phyloP scores from a whole-genome alignment of 495 filamentous ascomycete genomes.

The Aspergillus incahuasiensis region DNA sequence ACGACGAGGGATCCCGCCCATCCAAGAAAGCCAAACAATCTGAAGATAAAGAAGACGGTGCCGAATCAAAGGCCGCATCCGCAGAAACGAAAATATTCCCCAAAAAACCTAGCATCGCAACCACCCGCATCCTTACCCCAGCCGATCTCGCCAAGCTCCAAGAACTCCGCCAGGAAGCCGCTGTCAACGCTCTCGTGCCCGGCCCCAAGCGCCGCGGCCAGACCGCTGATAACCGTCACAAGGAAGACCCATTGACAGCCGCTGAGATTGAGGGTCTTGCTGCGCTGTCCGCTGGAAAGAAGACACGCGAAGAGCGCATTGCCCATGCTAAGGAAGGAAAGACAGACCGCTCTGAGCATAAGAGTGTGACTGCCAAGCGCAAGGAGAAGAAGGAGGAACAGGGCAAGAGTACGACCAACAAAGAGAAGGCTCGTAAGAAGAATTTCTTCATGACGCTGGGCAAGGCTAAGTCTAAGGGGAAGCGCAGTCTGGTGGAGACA shows the following conservation, averaged over 20 bases:
- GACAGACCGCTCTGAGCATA: slow-evolving; percentile 67
- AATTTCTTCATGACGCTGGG: slow-evolving; percentile 97
- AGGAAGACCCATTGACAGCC: slow-evolving; percentile 80
- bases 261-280: slow-evolving; percentile 74
- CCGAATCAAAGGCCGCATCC: slow-evolving; percentile 12
- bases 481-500: slow-evolving; percentile 82
- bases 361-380: slow-evolving; percentile 71
- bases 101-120: slow-evolving; percentile 66
- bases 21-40: slow-evolving; percentile 54
- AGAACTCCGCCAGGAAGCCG: slow-evolving; percentile 72
- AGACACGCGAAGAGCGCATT: slow-evolving; percentile 75
- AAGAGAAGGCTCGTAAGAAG: slow-evolving; percentile 94
- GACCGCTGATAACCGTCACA: slow-evolving; percentile 51
- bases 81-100: slow-evolving; percentile 22
- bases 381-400: slow-evolving; percentile 79
- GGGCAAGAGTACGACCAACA: slow-evolving; percentile 94
- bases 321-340: slow-evolving; percentile 73
- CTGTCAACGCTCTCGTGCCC: slow-evolving; percentile 57
- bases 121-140: slow-evolving; percentile 82
- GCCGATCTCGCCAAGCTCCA: slow-evolving; percentile 88
- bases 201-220: slow-evolving; percentile 38
- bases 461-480: slow-evolving; percentile 89
- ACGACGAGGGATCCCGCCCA: slow-evolving; percentile 57
- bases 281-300: slow-evolving; percentile 64
- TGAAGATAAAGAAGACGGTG: slow-evolving; percentile 23